These are phyloP conservation scores for Gossypium trilobum DNA, from an alignment of 441 rosid genomes.

Conservation along the genomic window DNA sequence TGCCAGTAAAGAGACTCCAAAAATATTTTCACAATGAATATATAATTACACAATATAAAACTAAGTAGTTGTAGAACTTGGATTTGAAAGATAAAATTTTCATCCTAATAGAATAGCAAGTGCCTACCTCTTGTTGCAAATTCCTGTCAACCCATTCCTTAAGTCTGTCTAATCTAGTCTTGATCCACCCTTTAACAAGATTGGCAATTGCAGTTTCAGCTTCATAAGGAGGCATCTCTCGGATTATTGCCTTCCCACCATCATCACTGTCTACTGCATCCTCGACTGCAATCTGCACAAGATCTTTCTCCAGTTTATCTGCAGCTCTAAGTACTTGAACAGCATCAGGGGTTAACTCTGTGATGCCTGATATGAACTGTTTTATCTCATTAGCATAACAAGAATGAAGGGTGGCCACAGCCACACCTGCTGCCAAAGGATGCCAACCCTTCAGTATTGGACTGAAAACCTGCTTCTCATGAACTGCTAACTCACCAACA, in stretches of 20 bases:
- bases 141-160: constrained; percentile 83
- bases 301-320: constrained; percentile 95
- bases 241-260: constrained; percentile 93
- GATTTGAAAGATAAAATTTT: not conserved
- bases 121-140: constrained; percentile 69
- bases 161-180: constrained; percentile 61
- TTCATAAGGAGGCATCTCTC: constrained; percentile 95
- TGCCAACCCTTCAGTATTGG: constrained; percentile 94
- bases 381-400: constrained; percentile 90
- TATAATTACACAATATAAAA: not conserved
- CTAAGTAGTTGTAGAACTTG: not conserved
- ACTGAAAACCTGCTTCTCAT: constrained; percentile 71
- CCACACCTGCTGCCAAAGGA: constrained; percentile 93
- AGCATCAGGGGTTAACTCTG: constrained; percentile 79
- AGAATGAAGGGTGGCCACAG: constrained; percentile 92
- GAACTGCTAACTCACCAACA: constrained; percentile 82
- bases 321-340: constrained; percentile 88
- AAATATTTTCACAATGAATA: no score
- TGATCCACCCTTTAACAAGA: constrained; percentile 82
- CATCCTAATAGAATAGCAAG: not conserved
- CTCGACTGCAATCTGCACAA: constrained; percentile 95
- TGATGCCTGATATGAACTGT: constrained; percentile 68
- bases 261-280: constrained; percentile 96
- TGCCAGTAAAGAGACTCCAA: not conserved
- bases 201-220: constrained; percentile 83